Base-by-base conservation (phyloP, 441 rosid species). In the Gossypium davidsonii region DNA sequence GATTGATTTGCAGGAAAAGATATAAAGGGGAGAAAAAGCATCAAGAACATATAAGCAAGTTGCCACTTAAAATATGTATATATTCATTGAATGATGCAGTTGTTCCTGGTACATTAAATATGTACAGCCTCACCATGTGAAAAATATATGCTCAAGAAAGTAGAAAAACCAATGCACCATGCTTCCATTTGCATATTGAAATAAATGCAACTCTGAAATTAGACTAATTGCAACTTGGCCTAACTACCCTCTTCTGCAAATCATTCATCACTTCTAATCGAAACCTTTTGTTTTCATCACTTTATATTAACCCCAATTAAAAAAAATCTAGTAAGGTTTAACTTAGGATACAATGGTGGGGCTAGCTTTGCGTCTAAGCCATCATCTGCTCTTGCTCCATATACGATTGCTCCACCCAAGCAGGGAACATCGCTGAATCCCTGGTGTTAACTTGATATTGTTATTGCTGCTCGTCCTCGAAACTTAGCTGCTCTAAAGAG, bases 361-460 rank as follows among this genome's bases (percentile, higher is more conserved):
- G 71, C 60, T 72, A 31, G 44, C 59, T 18, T 74, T 64, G 71
- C 14, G 55, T 76, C 80, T 76, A 90, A 46, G 94, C 94, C 73
- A 87, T 91, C 78, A 89, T 77, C 81, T 84, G 94, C 84, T 93
- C 88, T 84, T 90, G 94, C 79, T 91, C 97, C 78, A 81, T 84
- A 84, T 85, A 89, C 74, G 89, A 58, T 73, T 91, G 95, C 79
- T 91, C 98, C 89, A 81, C 83, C 97, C 91, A 88, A 52, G 86
- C 86, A 3, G 92, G 89, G 12, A 79, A 79, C 57, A 56, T 64
- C 74, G 82, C 85, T 0, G 72, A 63, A 64, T 77, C 79, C 7
- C 83, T 78, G 12, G 76, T 70, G 49, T 78, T 77, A 10, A 68
- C 71, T 76, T 82, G 79, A 71, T 76, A 80, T 70, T 82, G 87